A percentile compares a stretch with the other conserved stretches of the same genome.
Evolutionary conservation across 257 asterid genomes (phyloP).

Genomic region (Petunia axillaris): DNA sequence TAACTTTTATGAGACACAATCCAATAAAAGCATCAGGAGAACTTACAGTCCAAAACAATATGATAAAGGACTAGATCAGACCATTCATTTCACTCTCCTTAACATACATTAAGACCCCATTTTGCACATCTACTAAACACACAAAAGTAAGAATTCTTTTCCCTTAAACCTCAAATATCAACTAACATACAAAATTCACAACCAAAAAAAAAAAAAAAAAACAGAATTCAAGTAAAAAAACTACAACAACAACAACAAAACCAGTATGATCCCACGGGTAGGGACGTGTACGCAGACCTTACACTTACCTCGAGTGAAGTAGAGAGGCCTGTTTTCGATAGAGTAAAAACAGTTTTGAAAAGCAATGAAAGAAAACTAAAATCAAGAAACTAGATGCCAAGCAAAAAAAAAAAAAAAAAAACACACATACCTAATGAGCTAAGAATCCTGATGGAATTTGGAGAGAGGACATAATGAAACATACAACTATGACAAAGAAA

Average conservation of each 20-base stretch:
- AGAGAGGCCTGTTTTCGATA: too few species aligned
- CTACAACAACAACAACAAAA: too few species aligned
- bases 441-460: neutral
- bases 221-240: neutral
- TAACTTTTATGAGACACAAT: neutral
- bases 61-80: slow-evolving; percentile 17
- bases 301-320: too few species aligned
- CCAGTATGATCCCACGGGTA: too few species aligned
- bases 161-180: neutral
- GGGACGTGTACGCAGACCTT: too few species aligned
- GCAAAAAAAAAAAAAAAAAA: too few species aligned
- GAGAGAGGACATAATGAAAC: neutral
- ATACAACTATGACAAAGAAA: neutral
- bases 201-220: neutral
- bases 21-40: neutral
- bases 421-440: neutral
- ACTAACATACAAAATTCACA: neutral
- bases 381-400: neutral
- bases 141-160: neutral
- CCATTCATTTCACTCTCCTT: neutral
- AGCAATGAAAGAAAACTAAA: neutral
- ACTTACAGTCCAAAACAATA: neutral
- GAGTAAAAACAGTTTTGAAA: too few species aligned
- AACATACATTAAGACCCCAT: neutral
- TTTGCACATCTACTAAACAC: neutral